A percentile compares a stretch with the other conserved stretches of the same genome.
Evolutionary conservation across 2,329 filamentous ascomycete genomes (phyloP).

Genomic region (Cladorrhinum sp.): DNA sequence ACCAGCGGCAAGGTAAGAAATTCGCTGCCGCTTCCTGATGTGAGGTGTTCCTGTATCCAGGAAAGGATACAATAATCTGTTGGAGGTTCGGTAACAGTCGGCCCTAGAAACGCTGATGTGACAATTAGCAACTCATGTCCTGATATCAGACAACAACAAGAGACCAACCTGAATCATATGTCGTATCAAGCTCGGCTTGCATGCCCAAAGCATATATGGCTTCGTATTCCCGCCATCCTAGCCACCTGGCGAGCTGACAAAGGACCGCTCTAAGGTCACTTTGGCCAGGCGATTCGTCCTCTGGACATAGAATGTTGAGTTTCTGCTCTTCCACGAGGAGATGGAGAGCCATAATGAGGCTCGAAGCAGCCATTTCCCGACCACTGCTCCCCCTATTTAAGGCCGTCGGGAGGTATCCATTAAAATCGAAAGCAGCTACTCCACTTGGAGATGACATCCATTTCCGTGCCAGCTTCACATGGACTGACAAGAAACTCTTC

Average conservation of each 20-base stretch:
- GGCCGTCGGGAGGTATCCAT: conserved; percentile 66
- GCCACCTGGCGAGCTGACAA: conserved; percentile 77
- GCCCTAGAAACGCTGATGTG: conserved; percentile 7
- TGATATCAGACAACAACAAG: not conserved
- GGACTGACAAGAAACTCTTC: conserved; percentile 44
- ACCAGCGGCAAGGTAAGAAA: conserved; percentile 47
- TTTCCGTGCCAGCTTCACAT: conserved; percentile 60
- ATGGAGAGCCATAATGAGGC: conserved; percentile 75
- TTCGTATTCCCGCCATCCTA: conserved; percentile 62
- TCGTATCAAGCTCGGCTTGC: conserved; percentile 44
- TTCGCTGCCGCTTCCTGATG: conserved; percentile 34
- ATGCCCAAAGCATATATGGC: conserved; percentile 52
- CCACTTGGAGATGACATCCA: conserved; percentile 63
- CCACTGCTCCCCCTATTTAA: conserved; percentile 50
- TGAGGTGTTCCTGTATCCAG: conserved; percentile 52
- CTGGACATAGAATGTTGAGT: conserved; percentile 59
- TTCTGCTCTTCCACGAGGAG: conserved; percentile 88
- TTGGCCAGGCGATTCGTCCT: conserved; percentile 43
- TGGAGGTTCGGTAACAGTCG: conserved; percentile 30
- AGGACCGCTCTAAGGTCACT: conserved; percentile 67
- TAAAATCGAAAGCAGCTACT: conserved; percentile 47
- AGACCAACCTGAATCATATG: conserved; percentile 40
- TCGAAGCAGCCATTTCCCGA: conserved; percentile 59
- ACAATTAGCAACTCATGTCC: conserved; percentile 1
- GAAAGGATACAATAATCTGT: conserved; percentile 41